Evolutionary conservation across 1,284 basidiomycete genomes (phyloP), one percentile per base, ranked within the genome.

Genomic region (Taiwanofungus camphoratus): DNA sequence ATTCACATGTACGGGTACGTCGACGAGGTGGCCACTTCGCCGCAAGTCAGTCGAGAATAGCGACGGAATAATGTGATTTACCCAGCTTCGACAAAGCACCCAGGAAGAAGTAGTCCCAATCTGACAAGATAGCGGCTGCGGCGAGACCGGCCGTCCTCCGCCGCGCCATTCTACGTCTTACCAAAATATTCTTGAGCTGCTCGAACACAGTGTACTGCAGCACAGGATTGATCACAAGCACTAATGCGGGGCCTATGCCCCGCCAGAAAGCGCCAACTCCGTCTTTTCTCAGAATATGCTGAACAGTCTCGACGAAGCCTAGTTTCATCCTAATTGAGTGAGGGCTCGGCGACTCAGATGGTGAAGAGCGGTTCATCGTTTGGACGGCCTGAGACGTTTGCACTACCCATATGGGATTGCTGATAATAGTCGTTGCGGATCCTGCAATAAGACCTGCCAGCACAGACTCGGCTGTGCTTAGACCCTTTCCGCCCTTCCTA

Each of bases 341-440:
- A 15, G 59, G 53, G 9, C 59, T 48, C 7, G 61, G 52, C 2
- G 59, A 42, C 20, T 67, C 65, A 1, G 61, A 32, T 8, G 57
- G 42, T 15, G 54, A 27, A 3, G 59, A 44, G 23, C 65, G 52
- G 37, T 67, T 59, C 62, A 78, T 64, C 24, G 76, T 77, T 36
- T 73, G 76, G 18, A 90, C 87, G 11, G 87, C 82, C 62, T 98
- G 95, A 27, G 89, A 88, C 3, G 94, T 95, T 61, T 94, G 89
- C n/a, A 93, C 71, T 35, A 92, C 89, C 92, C 92, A 97, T 53
- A 99, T 87, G 1, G 95, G 95, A 66, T 98, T 99, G 63, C 85
- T 90, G 49, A 92, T 75, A 47, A 97, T 67, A 0, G 92, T 89
- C 1, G 95, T 98, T 4, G 89, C 88, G 16, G 89, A 89, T 31